Evolutionary conservation across 139 green algal species (phyloP).

Genomic region (Chlamydomonas sp.): DNA sequence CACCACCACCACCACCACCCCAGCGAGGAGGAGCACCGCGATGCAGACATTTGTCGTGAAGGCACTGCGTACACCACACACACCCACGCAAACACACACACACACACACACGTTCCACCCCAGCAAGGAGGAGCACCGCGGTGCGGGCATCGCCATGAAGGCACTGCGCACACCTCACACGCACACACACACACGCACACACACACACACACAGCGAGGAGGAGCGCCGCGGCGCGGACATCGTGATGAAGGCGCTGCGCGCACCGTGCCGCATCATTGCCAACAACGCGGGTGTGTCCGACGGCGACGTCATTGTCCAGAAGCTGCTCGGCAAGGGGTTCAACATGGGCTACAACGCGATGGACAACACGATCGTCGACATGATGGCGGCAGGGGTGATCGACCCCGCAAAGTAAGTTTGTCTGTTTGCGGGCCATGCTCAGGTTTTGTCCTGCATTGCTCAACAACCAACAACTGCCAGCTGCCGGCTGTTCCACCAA

Average conservation of each 20-base stretch:
- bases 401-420: slow-evolving; percentile 96
- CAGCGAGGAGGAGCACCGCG: too few species aligned
- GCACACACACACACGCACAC: not conserved
- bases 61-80: too few species aligned
- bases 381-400: slow-evolving; percentile 85
- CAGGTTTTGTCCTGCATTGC: too few species aligned
- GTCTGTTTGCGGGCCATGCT: too few species aligned
- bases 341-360: slow-evolving; percentile 83
- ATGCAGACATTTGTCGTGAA: too few species aligned
- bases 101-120: too few species aligned
- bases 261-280: slow-evolving; percentile 57
- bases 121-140: slow-evolving; percentile 87
- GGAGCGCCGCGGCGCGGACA: slow-evolving; percentile 87
- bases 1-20: too few species aligned
- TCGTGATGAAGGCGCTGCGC: slow-evolving; percentile 81
- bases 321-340: slow-evolving; percentile 75
- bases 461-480: too few species aligned
- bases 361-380: slow-evolving; percentile 50
- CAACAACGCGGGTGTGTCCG: slow-evolving; percentile 74
- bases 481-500: slow-evolving; percentile 19
- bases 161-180: too few species aligned
- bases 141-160: slow-evolving; percentile 92
- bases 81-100: too few species aligned
- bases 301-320: slow-evolving; percentile 26
- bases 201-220: too few species aligned